These are phyloP conservation scores for Leptomonas pyrrhocoris DNA, from an alignment of 208 protist genomes.

Conservation along the genomic window DNA sequence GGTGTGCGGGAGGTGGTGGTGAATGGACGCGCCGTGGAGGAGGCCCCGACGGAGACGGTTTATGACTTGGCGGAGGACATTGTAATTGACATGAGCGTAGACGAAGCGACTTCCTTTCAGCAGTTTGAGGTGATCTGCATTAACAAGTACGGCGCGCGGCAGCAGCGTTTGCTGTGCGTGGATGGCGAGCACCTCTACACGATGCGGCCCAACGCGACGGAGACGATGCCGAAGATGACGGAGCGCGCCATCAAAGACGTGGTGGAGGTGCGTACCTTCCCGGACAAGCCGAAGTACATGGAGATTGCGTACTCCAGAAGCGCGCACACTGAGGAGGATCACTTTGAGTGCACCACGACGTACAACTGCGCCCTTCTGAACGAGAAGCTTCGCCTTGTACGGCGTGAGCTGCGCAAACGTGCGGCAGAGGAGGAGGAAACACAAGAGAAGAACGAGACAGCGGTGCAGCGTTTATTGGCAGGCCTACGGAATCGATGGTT, in stretches of 20 bases:
- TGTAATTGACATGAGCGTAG: conserved; percentile 74
- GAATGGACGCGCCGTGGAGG: conserved; percentile 73
- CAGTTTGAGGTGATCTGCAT: conserved; percentile 89
- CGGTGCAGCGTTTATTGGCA: conserved; percentile 38
- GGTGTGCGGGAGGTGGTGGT: conserved; percentile 83
- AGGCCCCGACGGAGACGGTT: conserved; percentile 30
- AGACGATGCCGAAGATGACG: conserved; percentile 52
- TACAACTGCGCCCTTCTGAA: conserved; percentile 85
- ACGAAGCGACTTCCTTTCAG: conserved; percentile 79
- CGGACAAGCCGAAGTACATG: conserved; percentile 82
- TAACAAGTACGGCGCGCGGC: conserved; percentile 74
- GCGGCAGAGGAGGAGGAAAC: conserved; percentile 49
- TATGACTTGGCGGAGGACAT: conserved; percentile 63
- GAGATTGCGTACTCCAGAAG: conserved; percentile 76
- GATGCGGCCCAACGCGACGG: conserved; percentile 62
- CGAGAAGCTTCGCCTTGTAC: conserved; percentile 81
- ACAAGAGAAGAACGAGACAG: conserved; percentile 28
- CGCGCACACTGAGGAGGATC: conserved; percentile 76
- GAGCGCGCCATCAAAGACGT: conserved; percentile 80
- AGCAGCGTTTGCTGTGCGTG: conserved; percentile 83
- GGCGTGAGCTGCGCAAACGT: conserved; percentile 74
- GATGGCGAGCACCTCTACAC: conserved; percentile 86
- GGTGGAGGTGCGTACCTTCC: conserved; percentile 66
- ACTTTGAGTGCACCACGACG: conserved; percentile 83
- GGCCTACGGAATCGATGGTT: conserved; percentile 38